These are phyloP conservation scores for Suhomyces vadensis DNA, from an alignment of 805 yeast genomes.

Conservation along the genomic window DNA sequence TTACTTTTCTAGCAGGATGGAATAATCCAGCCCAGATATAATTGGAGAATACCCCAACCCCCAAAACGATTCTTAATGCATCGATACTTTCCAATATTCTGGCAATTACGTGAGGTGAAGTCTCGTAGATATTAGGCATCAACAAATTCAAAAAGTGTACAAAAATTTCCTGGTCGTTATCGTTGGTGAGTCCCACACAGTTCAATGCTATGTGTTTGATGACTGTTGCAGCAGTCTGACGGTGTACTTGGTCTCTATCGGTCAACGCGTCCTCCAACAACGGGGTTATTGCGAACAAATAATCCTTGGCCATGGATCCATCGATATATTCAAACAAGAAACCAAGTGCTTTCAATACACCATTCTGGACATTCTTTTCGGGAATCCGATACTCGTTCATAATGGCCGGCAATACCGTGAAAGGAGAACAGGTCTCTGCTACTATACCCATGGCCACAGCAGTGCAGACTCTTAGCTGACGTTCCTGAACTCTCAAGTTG, in stretches of 20 bases:
- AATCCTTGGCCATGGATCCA: constrained; percentile 69
- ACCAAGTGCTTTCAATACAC: constrained; percentile 86
- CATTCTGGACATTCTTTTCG: constrained; percentile 91
- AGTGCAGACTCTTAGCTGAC: constrained; percentile 94
- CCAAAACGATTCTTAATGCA: constrained; percentile 68
- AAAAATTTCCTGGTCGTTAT: constrained; percentile 64
- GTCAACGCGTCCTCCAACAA: constrained; percentile 85
- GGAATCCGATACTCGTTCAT: constrained; percentile 95
- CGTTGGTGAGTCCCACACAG: constrained; percentile 71
- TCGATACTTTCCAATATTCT: constrained; percentile 81
- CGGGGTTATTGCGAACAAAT: constrained; percentile 77
- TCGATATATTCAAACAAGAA: constrained; percentile 93
- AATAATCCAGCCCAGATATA: constrained; percentile 87
- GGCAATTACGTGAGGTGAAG: constrained; percentile 91
- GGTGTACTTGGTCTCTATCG: constrained; percentile 86
- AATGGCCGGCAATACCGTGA: constrained; percentile 88
- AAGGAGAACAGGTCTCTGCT: constrained; percentile 90
- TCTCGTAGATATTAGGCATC: constrained; percentile 87
- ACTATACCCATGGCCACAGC: constrained; percentile 98
- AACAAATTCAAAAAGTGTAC: constrained; percentile 77
- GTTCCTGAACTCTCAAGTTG: constrained; percentile 87
- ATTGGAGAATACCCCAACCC: constrained; percentile 70
- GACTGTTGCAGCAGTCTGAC: constrained; percentile 93
- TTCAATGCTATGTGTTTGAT: constrained; percentile 79
- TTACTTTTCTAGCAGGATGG: constrained; percentile 88